Evolutionary conservation across 371 early-diverging fungal species (phyloP), one percentile per base, ranked within the genome.

Genomic region (Rhizoclosmatium hyalinum): DNA sequence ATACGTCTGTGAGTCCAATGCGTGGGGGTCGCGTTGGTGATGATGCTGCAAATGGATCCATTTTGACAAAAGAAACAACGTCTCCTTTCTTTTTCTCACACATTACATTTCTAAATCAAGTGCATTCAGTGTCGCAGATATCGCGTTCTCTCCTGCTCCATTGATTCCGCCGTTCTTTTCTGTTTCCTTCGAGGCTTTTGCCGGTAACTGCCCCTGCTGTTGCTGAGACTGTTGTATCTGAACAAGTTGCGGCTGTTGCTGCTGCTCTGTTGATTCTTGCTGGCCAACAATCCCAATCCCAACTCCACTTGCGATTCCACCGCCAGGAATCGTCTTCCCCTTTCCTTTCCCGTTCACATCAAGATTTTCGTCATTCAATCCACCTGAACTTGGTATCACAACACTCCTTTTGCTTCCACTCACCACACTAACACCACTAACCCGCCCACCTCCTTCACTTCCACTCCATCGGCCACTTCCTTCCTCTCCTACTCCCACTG

Each of bases 71-170:
- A 32, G 32, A 32, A 32, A 32, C 32, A 32, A 32, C 32, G 0
- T 32, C 1, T 32, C 32, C 1, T 32, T 32, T 32, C 32, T 32
- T 32, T 32, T 32, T 32, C 32, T 32, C 32, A 32, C 32, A 32
- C 32, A 32, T 62, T 39, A 71, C 72, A 71, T 71, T 62, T 71
- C 72, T 46, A 71, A 62, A 71, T 71, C 72, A 45, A 71, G 72
- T 17, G 72, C 72, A 62, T 71, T 58, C 72, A 71, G 32, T 10
- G 72, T 71, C 21, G 58, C 72, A 3, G 32, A 24, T 17, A 71
- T 71, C 43, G 58, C 72, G 50, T 50, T 66, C 5, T 66, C 50
- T 50, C 19, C 66, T 10, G 45, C 46, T 14, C n/a, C 66, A 21
- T 17, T 17, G 46, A 14, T 19, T 21, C 66, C 66, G 10, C 21